Evolutionary conservation across 177 flowering plant species (phyloP), one percentile per base, ranked within the genome.

Genomic region (Vitis hybrid): DNA sequence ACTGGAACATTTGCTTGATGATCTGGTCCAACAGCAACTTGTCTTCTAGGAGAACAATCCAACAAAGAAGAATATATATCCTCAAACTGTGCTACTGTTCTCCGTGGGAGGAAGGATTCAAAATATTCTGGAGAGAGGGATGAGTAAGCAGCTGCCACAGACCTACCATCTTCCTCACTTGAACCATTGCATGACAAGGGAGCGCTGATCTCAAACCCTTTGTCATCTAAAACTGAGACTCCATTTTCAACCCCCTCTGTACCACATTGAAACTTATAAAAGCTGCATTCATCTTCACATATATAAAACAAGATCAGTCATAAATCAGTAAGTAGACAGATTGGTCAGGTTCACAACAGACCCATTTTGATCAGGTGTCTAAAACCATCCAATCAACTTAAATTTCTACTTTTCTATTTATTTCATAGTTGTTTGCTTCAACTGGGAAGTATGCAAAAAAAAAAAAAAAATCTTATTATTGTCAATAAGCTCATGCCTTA

Each of bases 1-100:
- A 3, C 56, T 14, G 78, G 81, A 53, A 79, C 4, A 19, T 75
- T 60, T n/a, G 76, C 78, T 66, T 79, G 81, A 58, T 79, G 63
- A 53, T 72, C 67, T 24, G 69, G 72, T 59, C 82, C 79, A 44
- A 76, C 18, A 20, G 82, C 73, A 73, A 79, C 72, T 69, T 62
- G 66, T 61, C 73, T 79, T 54, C 68, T 71, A 8, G 82, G 82
- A 24, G 28, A 24, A 22, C 50, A 38, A 52, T 76, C 47, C 50
- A 76, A 31, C 47, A 76, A 62, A 50, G 64, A 64, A 54, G 68
- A 52, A 66, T 72, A 70, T 28, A 54, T 17, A 65, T 77, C 78
- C 59, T 72, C 81, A 58, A 53, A 51, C 13, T 58, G 78, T 12
- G 20, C 67, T 22, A 59, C 28, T 3, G 33, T 66, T 11, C 72